phyloP scores from a whole-genome alignment of 495 filamentous ascomycete species.

The Penicillium parvum region DNA sequence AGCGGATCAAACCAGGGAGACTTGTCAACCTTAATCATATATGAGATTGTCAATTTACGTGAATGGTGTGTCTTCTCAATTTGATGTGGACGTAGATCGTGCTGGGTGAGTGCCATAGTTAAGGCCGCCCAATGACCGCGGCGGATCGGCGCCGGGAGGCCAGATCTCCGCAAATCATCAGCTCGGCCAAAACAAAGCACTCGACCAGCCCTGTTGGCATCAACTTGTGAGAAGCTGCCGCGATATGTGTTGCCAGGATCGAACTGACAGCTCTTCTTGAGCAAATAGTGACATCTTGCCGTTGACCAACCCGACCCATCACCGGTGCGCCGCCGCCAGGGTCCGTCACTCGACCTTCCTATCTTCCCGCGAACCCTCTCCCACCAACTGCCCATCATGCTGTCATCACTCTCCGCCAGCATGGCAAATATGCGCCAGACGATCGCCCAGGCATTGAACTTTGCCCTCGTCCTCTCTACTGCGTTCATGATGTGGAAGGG shows the following conservation, averaged over 20 bases:
- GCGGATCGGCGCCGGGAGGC: conserved; percentile 20
- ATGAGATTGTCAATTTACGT: too few species aligned
- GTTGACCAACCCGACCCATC: not conserved
- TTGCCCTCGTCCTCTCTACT: conserved; percentile 88
- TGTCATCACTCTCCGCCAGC: conserved; percentile 57
- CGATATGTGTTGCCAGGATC: not conserved
- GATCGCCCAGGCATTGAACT: conserved; percentile 87
- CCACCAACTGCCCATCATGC: conserved; percentile 51
- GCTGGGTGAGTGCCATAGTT: too few species aligned
- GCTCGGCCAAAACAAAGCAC: conserved; percentile 20
- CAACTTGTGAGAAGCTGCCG: too few species aligned
- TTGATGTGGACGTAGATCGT: too few species aligned
- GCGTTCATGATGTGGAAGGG: conserved; percentile 99
- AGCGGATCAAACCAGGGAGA: too few species aligned
- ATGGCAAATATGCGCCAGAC: conserved; percentile 76
- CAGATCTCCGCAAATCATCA: conserved; percentile 30
- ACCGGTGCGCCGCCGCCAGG: not conserved
- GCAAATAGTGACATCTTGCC: too few species aligned
- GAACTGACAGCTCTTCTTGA: too few species aligned
- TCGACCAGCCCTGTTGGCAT: conserved; percentile 8
- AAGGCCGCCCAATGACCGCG: too few species aligned
- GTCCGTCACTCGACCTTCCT: not conserved
- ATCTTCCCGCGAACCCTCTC: too few species aligned
- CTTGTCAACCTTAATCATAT: too few species aligned
- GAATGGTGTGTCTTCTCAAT: too few species aligned